Evolutionary conservation across 1,284 basidiomycete genomes (phyloP).

Genomic region (Singerocomus inundabilis): DNA sequence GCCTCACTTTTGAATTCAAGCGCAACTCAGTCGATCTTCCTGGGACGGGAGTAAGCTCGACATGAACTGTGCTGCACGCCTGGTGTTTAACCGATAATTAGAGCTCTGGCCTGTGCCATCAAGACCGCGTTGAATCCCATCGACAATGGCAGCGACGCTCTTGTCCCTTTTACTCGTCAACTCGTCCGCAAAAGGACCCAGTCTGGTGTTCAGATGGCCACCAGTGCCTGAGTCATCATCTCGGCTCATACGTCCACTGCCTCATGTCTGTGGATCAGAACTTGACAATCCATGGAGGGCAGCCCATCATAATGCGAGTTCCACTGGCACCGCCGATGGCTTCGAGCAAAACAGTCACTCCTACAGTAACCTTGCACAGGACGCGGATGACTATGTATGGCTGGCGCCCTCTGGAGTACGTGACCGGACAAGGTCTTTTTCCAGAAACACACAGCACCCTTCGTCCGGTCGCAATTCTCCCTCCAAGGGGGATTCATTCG

Average conservation of each 20-base stretch:
- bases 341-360: constrained; percentile 24
- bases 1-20: neutral
- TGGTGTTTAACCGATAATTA: neutral
- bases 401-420: constrained; percentile 44
- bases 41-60: neutral
- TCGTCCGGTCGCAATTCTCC: constrained; percentile 47
- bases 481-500: constrained; percentile 37
- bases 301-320: constrained; percentile 42
- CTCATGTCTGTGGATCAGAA: constrained; percentile 47
- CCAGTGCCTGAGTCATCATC: constrained; percentile 54
- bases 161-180: constrained; percentile 72
- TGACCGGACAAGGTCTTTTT: constrained; percentile 43
- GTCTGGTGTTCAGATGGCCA: constrained; percentile 74
- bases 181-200: constrained; percentile 71
- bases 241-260: constrained; percentile 62
- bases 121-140: neutral
- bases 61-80: neutral
- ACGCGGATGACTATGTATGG: constrained; percentile 55
- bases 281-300: constrained; percentile 72
- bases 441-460: constrained; percentile 39
- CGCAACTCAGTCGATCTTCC: neutral
- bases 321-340: constrained; percentile 12
- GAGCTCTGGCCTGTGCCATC: neutral
- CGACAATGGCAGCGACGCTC: constrained; percentile 65
- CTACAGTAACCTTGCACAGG: constrained; percentile 21